Evolutionary conservation across 352 stramenopile species (phyloP).

Genomic region (Pythium sp.): DNA sequence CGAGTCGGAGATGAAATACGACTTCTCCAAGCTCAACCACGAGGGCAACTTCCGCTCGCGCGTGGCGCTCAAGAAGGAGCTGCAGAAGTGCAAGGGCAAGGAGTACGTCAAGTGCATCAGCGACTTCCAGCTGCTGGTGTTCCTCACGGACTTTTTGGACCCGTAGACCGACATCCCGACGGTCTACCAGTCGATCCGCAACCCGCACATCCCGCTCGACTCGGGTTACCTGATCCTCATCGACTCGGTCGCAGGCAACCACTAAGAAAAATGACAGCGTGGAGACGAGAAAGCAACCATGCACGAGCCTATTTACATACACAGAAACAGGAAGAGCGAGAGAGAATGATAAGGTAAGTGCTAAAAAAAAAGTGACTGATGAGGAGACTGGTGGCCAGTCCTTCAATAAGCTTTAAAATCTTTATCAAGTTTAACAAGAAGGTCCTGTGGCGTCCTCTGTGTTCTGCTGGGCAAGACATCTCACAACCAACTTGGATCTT

Average conservation of each 20-base stretch:
- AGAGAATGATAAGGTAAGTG: too few species aligned
- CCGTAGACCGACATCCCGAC: conserved; percentile 88
- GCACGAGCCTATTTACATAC: conserved; percentile 3
- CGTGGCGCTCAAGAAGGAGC: conserved; percentile 91
- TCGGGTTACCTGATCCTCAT: conserved; percentile 96
- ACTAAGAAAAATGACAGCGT: conserved; percentile 22
- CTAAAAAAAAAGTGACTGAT: too few species aligned
- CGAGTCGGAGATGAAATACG: conserved; percentile 88
- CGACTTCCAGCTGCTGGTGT: conserved; percentile 97
- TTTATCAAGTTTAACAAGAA: too few species aligned
- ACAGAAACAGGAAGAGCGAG: conserved; percentile 15
- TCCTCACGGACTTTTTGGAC: conserved; percentile 93
- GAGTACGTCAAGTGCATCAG: conserved; percentile 89
- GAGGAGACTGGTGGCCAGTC: too few species aligned
- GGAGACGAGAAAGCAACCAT: not conserved
- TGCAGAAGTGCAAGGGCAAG: conserved; percentile 66
- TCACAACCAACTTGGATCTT: too few species aligned
- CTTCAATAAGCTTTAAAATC: too few species aligned
- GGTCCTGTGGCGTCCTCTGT: too few species aligned
- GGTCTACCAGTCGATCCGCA: conserved; percentile 90
- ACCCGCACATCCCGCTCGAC: conserved; percentile 89
- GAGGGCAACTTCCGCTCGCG: conserved; percentile 80
- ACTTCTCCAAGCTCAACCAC: conserved; percentile 94
- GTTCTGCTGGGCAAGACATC: too few species aligned
- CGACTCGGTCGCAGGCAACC: conserved; percentile 88